phyloP scores from a whole-genome alignment of 495 filamentous ascomycete species.

The Lichina pygmaea region DNA sequence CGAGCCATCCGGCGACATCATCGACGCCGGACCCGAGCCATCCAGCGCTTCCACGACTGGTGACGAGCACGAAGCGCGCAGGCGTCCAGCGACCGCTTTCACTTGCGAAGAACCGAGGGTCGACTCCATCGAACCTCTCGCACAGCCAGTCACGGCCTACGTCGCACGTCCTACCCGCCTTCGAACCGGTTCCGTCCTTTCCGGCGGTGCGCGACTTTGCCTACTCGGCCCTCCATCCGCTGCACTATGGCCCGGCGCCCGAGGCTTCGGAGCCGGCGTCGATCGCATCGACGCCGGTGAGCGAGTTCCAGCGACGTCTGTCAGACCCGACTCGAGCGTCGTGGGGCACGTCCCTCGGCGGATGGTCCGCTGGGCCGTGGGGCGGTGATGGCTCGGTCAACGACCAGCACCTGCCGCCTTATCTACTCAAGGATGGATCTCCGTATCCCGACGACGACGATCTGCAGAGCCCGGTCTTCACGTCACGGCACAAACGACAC shows the following conservation, averaged over 20 bases:
- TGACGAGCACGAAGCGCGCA: conserved; percentile 32
- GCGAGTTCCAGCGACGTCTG: conserved; percentile 45
- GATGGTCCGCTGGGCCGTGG: conserved; percentile 24
- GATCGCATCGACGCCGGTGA: conserved; percentile 59
- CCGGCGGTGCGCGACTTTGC: conserved; percentile 87
- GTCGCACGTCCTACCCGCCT: conserved; percentile 55
- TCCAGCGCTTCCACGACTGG: conserved; percentile 32
- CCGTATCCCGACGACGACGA: conserved; percentile 97
- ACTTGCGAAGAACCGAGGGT: conserved; percentile 40
- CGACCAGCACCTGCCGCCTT: conserved; percentile 45
- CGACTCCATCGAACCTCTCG: conserved; percentile 6
- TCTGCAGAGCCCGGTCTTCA: conserved; percentile 68
- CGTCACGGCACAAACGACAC: conserved; percentile 50
- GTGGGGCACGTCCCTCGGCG: conserved; percentile 23
- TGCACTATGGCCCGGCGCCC: conserved; percentile 84
- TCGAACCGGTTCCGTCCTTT: conserved; percentile 73
- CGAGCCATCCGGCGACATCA: background rate
- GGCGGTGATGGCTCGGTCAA: conserved; percentile 15
- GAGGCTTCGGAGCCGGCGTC: conserved; percentile 29
- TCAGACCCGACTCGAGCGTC: conserved; percentile 49
- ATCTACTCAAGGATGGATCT: conserved; percentile 73
- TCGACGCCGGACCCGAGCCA: conserved; percentile 16
- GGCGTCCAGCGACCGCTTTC: conserved; percentile 38
- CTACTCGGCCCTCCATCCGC: conserved; percentile 52
- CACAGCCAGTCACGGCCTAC: conserved; percentile 37